Base-by-base conservation (phyloP, 2,329 filamentous ascomycete species). In the Cordyceps militaris region DNA sequence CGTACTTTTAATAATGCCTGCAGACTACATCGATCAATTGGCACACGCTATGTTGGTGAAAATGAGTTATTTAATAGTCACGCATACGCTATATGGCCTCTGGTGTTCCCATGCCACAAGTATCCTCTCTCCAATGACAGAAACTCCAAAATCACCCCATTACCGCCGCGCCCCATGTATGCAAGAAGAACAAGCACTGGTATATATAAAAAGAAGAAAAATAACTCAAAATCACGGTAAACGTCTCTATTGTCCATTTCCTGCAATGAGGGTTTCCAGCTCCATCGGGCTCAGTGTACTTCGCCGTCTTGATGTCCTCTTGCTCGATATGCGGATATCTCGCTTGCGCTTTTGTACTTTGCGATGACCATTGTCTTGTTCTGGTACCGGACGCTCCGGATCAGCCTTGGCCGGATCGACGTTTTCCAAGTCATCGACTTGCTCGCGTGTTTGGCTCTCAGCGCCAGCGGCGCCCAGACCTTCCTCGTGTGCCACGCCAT, bases 231-330 rank as follows among this genome's bases (percentile, higher is more conserved):
- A 19, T 51, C 6, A 51, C 1, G 13, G 7, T 10, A 42, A 36
- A 26, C 3, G 30, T 34, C 40, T 28, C 52, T 60, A 58, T 74
- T 79, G 59, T 78, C 83, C 59, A 66, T 64, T 66, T 6, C 78
- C 78, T 3, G 73, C 63, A 54, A 86, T 85, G 67, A 89, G 68
- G 46, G 79, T 83, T 71, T 88, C 81, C 66, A 92, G 71, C 71
- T 93, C 89, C 77, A 86, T 87, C 3, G 87, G 84, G 65, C 82
- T 91, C 32, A 93, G 73, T 21, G 88, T 92, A 66, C 87, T 91
- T 68, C 89, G 80, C 66, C 88, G 78, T 66, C 87, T 76, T 60
- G 80, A 86, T 3, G 83, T 77, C 9, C 69, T 75, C 74, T 74
- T 86, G 69, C 68, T 84, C 65, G 55, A 51, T 10, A 70, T 76